Evolutionary conservation across 2,329 filamentous ascomycete genomes (phyloP).

Genomic region (Helotiales sp.): DNA sequence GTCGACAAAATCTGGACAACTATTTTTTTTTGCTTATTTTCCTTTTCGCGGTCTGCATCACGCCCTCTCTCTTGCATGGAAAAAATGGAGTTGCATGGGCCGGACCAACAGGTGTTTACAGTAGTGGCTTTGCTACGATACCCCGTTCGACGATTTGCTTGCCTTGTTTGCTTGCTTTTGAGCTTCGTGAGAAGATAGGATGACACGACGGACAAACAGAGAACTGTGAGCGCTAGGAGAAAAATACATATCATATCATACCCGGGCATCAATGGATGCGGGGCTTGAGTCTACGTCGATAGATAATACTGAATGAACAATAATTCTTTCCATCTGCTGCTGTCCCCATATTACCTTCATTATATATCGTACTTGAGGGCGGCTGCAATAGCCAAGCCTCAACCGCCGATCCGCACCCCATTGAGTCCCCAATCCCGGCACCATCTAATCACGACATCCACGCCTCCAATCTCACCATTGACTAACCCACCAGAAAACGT

Average conservation of each 20-base stretch:
- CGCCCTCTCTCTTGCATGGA: constrained; percentile 23
- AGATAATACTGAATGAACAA: not conserved
- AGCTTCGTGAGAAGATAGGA: not conserved
- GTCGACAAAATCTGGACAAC: constrained; percentile 16
- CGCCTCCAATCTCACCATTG: not conserved
- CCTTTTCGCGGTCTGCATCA: constrained; percentile 15
- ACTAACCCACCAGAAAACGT: not conserved
- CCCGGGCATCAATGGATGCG: not conserved
- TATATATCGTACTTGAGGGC: too few relatives aligned
- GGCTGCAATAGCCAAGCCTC: too few relatives aligned
- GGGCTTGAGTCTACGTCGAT: not conserved
- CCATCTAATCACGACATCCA: constrained; percentile 5
- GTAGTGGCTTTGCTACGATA: constrained; percentile 35
- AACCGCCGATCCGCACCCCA: not conserved
- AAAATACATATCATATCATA: not conserved
- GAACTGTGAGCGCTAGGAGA: not conserved
- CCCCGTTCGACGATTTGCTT: constrained; percentile 21
- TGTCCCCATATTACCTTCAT: too few relatives aligned
- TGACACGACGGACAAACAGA: not conserved
- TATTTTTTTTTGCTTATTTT: constrained; percentile 20
- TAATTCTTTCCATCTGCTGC: not conserved
- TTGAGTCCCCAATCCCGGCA: not conserved
- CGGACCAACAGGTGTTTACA: constrained; percentile 15
- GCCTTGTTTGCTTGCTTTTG: not conserved
- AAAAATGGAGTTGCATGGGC: constrained; percentile 28